Evolutionary conservation across 495 filamentous ascomycete genomes (phyloP).

Genomic region (Delitschia confertaspora): DNA sequence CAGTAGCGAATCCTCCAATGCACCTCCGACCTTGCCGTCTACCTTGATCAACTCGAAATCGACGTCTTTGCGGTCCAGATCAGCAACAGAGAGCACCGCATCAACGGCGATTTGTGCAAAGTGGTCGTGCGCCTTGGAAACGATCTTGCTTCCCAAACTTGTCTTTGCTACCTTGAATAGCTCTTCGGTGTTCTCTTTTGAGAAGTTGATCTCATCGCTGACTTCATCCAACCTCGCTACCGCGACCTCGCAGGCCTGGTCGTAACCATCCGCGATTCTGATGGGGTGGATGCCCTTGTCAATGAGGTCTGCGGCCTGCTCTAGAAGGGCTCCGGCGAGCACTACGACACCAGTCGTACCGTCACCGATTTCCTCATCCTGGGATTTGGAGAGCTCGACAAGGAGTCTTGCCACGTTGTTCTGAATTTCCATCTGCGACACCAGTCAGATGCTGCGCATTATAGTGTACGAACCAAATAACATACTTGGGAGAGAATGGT

Average conservation of each 20-base stretch:
- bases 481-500: constrained; percentile 82
- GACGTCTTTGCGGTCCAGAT: constrained; percentile 92
- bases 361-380: constrained; percentile 98
- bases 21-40: constrained; percentile 92
- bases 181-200: constrained; percentile 65
- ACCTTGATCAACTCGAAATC: constrained; percentile 99
- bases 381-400: constrained; percentile 96
- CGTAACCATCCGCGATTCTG: constrained; percentile 94
- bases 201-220: constrained; percentile 82
- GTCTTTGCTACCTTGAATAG: constrained; percentile 90
- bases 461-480: not conserved
- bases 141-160: constrained; percentile 96
- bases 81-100: constrained; percentile 91
- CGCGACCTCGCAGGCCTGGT: constrained; percentile 93
- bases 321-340: constrained; percentile 84
- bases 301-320: constrained; percentile 96
- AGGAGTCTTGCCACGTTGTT: constrained; percentile 97
- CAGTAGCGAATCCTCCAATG: constrained; percentile 88
- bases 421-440: constrained; percentile 80
- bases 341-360: constrained; percentile 98
- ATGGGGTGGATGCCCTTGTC: constrained; percentile 99
- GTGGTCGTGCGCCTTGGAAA: constrained; percentile 96
- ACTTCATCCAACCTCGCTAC: constrained; percentile 86
- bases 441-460: not conserved
- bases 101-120: constrained; percentile 97